Percentiles rank a stretch among this genome's conserved stretches.
These are phyloP conservation scores for Solanum stenotomum DNA, from an alignment of 257 asterid species.

Conservation along the genomic window DNA sequence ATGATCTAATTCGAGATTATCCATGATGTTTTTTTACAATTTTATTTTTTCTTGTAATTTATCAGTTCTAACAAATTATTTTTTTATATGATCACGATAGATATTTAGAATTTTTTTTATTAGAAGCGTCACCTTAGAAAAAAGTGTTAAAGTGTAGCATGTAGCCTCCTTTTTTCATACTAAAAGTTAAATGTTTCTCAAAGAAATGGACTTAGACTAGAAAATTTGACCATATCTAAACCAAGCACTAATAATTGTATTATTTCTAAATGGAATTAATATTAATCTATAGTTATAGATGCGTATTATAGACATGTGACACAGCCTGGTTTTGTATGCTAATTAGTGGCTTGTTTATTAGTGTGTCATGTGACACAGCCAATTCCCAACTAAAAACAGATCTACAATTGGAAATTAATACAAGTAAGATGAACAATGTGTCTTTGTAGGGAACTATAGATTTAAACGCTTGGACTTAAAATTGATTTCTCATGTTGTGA, in stretches of 20 bases:
- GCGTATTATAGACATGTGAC: background rate
- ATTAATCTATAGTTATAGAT: background rate
- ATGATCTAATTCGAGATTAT: background rate
- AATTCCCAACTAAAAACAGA: background rate
- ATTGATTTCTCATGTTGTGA: rapidly evolving
- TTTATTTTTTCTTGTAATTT: background rate
- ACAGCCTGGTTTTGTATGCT: background rate
- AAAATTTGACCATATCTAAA: background rate
- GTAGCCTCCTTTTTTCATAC: too few relatives aligned
- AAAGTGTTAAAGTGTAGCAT: too few relatives aligned
- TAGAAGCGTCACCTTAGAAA: rapidly evolving
- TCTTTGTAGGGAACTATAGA: background rate
- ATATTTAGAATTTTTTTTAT: too few relatives aligned
- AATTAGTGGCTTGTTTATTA: background rate
- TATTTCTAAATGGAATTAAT: background rate
- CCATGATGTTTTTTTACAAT: background rate
- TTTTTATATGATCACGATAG: background rate
- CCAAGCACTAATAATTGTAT: background rate
- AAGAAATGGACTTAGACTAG: background rate
- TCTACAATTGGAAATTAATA: background rate
- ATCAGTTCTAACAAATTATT: background rate
- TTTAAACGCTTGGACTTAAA: background rate
- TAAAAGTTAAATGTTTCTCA: background rate
- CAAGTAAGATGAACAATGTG: background rate
- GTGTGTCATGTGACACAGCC: background rate